phyloP scores from a whole-genome alignment of 768 basidiomycete species.

The Lepiota venenata region DNA sequence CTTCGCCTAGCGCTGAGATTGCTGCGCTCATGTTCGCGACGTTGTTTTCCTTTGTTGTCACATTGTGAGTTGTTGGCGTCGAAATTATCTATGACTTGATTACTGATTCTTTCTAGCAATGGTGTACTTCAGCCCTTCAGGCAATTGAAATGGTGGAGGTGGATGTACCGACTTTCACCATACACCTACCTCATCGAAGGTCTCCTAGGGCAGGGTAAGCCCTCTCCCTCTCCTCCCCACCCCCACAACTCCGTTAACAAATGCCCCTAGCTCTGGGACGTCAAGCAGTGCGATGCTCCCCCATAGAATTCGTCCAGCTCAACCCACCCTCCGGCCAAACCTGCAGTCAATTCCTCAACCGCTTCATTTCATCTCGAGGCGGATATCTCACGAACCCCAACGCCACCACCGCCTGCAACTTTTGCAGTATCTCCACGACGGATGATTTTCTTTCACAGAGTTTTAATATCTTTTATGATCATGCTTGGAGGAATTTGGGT shows the following conservation, averaged over 20 bases:
- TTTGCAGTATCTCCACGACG: conserved; percentile 56
- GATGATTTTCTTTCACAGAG: conserved; percentile 49
- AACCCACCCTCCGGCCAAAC: conserved; percentile 49
- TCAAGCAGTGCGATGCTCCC: conserved; percentile 43
- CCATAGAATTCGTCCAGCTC: conserved; percentile 49
- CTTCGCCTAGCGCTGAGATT: conserved; percentile 57
- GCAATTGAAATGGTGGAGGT: conserved; percentile 61
- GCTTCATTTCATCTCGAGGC: conserved; percentile 46
- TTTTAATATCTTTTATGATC: conserved; percentile 56
- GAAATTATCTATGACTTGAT: neutral
- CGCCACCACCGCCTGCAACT: conserved; percentile 51
- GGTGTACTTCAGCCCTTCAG: conserved; percentile 65
- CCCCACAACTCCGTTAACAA: conserved; percentile 16
- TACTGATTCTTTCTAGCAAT: conserved; percentile 32
- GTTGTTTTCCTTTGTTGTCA: conserved; percentile 59
- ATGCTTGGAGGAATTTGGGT: conserved; percentile 55
- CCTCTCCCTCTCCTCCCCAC: conserved; percentile 39
- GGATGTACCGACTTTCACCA: conserved; percentile 47
- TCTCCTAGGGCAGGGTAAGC: conserved; percentile 41
- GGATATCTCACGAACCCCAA: conserved; percentile 56
- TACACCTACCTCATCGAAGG: conserved; percentile 51
- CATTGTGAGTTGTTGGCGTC: conserved; percentile 52
- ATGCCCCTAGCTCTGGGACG: conserved; percentile 37
- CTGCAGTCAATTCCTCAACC: conserved; percentile 48
- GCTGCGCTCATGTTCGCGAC: conserved; percentile 55